Percentiles rank a stretch among this genome's conserved stretches.
These are phyloP conservation scores for Papilionanthe hybrid DNA, from an alignment of 116 monocot genomes.

Conservation along the genomic window DNA sequence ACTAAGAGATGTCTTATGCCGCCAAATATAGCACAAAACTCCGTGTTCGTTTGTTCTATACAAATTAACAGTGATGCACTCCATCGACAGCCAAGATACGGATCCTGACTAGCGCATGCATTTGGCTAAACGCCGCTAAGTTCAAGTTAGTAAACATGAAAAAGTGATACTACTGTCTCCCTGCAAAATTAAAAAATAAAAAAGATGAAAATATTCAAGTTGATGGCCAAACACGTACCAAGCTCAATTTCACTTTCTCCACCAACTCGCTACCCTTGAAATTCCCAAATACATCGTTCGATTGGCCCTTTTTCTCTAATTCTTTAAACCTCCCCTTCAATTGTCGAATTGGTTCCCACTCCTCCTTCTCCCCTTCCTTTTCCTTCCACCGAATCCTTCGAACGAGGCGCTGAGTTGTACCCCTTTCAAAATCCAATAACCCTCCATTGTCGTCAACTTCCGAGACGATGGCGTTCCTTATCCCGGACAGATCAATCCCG, in stretches of 20 bases:
- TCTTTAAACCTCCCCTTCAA: conserved; percentile 71
- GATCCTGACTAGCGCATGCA: background rate
- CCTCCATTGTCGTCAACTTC: conserved; percentile 35
- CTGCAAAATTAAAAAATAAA: background rate
- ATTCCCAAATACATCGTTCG: conserved; percentile 45
- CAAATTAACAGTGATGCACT: background rate
- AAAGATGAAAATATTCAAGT: background rate
- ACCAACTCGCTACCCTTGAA: conserved; percentile 64
- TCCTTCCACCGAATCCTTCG: conserved; percentile 45
- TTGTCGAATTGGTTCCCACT: conserved; percentile 76
- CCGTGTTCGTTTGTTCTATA: background rate
- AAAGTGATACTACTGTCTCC: too few relatives aligned
- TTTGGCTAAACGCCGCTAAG: too few relatives aligned
- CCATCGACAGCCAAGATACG: background rate
- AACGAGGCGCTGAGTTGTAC: conserved; percentile 9
- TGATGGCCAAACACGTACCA: conserved; percentile 36
- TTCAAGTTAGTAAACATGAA: too few relatives aligned
- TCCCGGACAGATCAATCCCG: conserved; percentile 51
- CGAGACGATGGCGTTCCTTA: conserved; percentile 48
- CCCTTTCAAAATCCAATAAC: conserved; percentile 28
- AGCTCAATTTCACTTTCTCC: conserved; percentile 77
- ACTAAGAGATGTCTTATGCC: background rate
- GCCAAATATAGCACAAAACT: background rate
- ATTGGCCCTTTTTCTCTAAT: conserved; percentile 69
- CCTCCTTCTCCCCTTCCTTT: conserved; percentile 43